Conservation (phyloP, 257 asterid species). For the Nicotiana undulata region DNA sequence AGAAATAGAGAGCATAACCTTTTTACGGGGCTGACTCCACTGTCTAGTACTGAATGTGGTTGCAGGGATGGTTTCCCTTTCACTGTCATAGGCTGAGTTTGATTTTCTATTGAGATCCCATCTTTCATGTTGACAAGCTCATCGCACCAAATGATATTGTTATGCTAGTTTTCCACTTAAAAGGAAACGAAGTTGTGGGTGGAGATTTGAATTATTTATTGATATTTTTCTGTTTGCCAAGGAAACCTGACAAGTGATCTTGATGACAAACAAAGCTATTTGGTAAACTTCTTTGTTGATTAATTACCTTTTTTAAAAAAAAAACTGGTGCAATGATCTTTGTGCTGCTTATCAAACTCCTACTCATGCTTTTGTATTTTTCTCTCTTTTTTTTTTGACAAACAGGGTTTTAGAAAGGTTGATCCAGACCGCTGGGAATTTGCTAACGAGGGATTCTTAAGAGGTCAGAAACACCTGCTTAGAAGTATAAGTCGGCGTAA, state of each 20-base stretch:
- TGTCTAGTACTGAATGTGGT: neutral
- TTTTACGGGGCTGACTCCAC: neutral
- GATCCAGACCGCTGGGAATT: constrained; percentile 97
- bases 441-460: constrained; percentile 86
- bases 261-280: neutral
- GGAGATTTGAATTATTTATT: neutral
- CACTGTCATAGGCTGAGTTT: neutral
- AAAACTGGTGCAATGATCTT: neutral
- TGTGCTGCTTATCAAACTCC: neutral
- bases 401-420: constrained; percentile 81
- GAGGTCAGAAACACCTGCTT: constrained; percentile 86
- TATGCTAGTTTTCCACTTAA: neutral
- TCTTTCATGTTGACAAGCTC: too few relatives aligned
- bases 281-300: neutral
- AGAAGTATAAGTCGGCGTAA: constrained; percentile 67
- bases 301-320: neutral
- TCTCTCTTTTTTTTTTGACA: constrained; percentile 1
- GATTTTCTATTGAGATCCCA: neutral
- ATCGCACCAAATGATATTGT: too few relatives aligned
- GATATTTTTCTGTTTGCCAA: neutral
- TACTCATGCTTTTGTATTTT: neutral
- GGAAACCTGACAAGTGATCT: neutral
- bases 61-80: neutral
- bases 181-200: neutral
- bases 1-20: neutral